phyloP scores from a whole-genome alignment of 2,329 filamentous ascomycete genomes.

The Ceratocystiopsis sp. region DNA sequence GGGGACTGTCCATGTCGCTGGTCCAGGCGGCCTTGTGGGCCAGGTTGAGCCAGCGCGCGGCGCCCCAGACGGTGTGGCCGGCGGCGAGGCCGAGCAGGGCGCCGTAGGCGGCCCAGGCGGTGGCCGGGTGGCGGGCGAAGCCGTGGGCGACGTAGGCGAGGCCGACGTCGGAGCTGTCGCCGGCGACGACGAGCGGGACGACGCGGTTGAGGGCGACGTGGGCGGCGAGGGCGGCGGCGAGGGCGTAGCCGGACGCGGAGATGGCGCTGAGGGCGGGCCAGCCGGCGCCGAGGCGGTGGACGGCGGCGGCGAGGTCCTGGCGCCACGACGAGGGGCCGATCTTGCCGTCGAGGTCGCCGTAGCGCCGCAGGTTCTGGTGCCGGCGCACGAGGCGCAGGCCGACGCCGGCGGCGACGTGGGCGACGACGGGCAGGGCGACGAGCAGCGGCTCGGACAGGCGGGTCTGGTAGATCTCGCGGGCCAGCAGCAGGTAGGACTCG shows the following conservation, averaged over 20 bases:
- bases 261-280: slow-evolving; percentile 62
- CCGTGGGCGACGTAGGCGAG: slow-evolving; percentile 74
- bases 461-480: slow-evolving; percentile 83
- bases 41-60: slow-evolving; percentile 62
- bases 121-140: slow-evolving; percentile 51
- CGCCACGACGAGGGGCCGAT: too few species aligned
- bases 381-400: slow-evolving; percentile 60
- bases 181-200: slow-evolving; percentile 59
- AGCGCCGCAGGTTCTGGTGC: slow-evolving; percentile 52
- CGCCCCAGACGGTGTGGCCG: slow-evolving; percentile 71
- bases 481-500: slow-evolving; percentile 78
- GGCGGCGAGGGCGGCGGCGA: slow-evolving; percentile 46
- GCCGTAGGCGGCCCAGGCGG: slow-evolving; percentile 53
- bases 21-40: slow-evolving; percentile 35
- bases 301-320: not conserved
- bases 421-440: slow-evolving; percentile 54
- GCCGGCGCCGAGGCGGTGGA: slow-evolving; percentile 11
- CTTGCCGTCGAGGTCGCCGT: slow-evolving; percentile 57
- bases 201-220: slow-evolving; percentile 64
- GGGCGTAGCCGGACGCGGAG: slow-evolving; percentile 53
- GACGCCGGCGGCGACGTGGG: slow-evolving; percentile 63
- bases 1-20: slow-evolving; percentile 9
- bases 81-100: slow-evolving; percentile 50
- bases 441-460: slow-evolving; percentile 63
- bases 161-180: slow-evolving; percentile 72